A percentile compares a stretch with the other conserved stretches of the same genome.
Evolutionary conservation across 495 filamentous ascomycete species (phyloP).

Genomic region (Penicillium maclennaniae): DNA sequence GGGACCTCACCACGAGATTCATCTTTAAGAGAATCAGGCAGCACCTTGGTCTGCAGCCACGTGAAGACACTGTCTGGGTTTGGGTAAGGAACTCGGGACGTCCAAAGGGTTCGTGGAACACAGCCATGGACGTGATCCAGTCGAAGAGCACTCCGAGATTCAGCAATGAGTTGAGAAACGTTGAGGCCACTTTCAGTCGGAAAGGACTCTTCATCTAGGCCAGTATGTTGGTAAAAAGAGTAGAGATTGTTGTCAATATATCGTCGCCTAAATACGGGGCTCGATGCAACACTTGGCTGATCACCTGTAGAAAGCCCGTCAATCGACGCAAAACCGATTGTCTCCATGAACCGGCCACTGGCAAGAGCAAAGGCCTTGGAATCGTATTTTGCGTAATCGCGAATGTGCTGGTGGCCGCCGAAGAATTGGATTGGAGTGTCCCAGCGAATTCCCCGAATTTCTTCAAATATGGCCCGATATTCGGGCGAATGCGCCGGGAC

Average conservation of each 20-base stretch:
- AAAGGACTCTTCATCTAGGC: conserved; percentile 65
- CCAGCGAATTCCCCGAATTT: conserved; percentile 72
- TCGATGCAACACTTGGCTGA: conserved; percentile 31
- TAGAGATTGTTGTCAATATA: conserved; percentile 96
- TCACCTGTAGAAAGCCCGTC: conserved; percentile 54
- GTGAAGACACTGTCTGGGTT: conserved; percentile 68
- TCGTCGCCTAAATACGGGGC: conserved; percentile 62
- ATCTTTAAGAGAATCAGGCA: conserved; percentile 60
- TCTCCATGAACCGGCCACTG: conserved; percentile 95
- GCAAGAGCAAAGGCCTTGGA: conserved; percentile 75
- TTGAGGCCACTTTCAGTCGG: conserved; percentile 72
- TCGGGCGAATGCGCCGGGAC: conserved; percentile 76
- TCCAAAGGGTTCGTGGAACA: conserved; percentile 75
- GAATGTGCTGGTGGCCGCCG: conserved; percentile 86
- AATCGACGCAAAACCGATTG: conserved; percentile 93
- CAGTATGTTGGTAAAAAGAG: conserved; percentile 79
- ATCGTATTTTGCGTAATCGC: conserved; percentile 81
- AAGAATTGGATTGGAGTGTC: conserved; percentile 89
- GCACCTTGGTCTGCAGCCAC: conserved; percentile 70
- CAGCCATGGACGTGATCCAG: conserved; percentile 78
- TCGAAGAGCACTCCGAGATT: conserved; percentile 62
- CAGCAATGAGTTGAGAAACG: conserved; percentile 65
- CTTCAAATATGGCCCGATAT: conserved; percentile 69
- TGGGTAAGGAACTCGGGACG: conserved; percentile 71
- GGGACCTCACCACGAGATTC: conserved; percentile 47